Evolutionary conservation across 1,284 basidiomycete species (phyloP).

Genomic region (Cryptococcus sp.): DNA sequence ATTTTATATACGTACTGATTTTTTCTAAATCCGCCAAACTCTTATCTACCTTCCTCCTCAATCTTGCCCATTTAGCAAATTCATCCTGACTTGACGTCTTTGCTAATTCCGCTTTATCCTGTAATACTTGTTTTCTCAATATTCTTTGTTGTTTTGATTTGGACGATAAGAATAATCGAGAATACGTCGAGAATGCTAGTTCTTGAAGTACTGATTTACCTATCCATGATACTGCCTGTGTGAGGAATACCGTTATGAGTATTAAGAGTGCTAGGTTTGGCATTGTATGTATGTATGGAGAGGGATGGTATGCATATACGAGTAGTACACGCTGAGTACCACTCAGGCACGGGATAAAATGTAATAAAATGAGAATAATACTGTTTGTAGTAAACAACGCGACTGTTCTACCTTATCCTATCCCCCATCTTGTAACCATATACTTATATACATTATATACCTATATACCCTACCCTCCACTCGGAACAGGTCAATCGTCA

Average conservation of each 20-base stretch:
- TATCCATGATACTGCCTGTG: constrained; percentile 79
- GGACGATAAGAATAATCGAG: constrained; percentile 60
- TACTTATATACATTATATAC: no score
- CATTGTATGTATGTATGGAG: no score
- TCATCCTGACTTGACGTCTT: constrained; percentile 94
- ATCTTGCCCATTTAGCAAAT: constrained; percentile 97
- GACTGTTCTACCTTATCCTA: no score
- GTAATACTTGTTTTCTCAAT: constrained; percentile 72
- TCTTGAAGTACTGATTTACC: constrained; percentile 76
- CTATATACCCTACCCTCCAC: no score
- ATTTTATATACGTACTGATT: constrained; percentile 61
- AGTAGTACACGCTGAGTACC: background rate
- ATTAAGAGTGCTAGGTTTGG: constrained; percentile 66
- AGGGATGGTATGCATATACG: background rate
- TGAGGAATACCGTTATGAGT: constrained; percentile 71
- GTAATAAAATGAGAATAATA: background rate
- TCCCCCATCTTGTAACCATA: no score
- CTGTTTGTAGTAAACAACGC: no score
- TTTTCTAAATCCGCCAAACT: constrained; percentile 89
- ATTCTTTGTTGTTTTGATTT: constrained; percentile 58
- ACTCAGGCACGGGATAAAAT: background rate
- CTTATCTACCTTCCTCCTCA: constrained; percentile 87
- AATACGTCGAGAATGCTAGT: constrained; percentile 63
- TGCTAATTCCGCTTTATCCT: constrained; percentile 76
- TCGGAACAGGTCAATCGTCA: no score